Conservation (phyloP, 1,284 basidiomycete species). For the Ganoderma leucocontextum region DNA sequence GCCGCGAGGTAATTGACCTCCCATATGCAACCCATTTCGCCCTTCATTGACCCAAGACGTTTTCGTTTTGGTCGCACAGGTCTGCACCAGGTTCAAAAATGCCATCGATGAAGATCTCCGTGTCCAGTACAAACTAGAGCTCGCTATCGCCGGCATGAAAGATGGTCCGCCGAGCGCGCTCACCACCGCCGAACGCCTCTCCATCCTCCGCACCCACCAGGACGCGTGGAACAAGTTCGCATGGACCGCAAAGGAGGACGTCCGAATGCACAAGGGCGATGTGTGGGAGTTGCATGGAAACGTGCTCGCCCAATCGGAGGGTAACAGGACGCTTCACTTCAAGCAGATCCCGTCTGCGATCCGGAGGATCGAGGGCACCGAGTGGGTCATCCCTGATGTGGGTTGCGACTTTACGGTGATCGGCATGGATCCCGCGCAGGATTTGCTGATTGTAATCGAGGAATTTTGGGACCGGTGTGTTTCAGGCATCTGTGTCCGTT, state of each 20-base stretch:
- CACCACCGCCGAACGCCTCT: slow-evolving; percentile 48
- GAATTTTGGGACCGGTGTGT: slow-evolving; percentile 41
- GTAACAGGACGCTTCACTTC: slow-evolving; percentile 48
- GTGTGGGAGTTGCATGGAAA: slow-evolving; percentile 68
- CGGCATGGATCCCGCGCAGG: slow-evolving; percentile 67
- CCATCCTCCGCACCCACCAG: slow-evolving; percentile 52
- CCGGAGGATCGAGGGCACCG: slow-evolving; percentile 53
- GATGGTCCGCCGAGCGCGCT: slow-evolving; percentile 47
- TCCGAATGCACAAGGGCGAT: slow-evolving; percentile 47
- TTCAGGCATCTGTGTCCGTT: background rate
- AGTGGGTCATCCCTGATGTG: slow-evolving; percentile 55
- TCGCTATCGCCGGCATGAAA: slow-evolving; percentile 56
- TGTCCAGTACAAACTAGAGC: slow-evolving; percentile 62
- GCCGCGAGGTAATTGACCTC: slow-evolving; percentile 46
- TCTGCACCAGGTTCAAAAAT: slow-evolving; percentile 51
- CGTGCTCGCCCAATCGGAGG: slow-evolving; percentile 57
- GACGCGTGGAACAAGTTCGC: slow-evolving; percentile 55
- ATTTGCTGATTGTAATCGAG: slow-evolving; percentile 63
- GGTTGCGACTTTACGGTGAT: slow-evolving; percentile 61
- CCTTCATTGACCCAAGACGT: background rate
- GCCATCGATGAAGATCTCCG: slow-evolving; percentile 47
- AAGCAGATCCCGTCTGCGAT: slow-evolving; percentile 57
- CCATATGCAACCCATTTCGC: background rate
- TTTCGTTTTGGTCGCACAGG: slow-evolving; percentile 44
- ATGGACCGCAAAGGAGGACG: slow-evolving; percentile 46